Conservation (phyloP, 1,284 basidiomycete species). For the Naganishia sp. region DNA sequence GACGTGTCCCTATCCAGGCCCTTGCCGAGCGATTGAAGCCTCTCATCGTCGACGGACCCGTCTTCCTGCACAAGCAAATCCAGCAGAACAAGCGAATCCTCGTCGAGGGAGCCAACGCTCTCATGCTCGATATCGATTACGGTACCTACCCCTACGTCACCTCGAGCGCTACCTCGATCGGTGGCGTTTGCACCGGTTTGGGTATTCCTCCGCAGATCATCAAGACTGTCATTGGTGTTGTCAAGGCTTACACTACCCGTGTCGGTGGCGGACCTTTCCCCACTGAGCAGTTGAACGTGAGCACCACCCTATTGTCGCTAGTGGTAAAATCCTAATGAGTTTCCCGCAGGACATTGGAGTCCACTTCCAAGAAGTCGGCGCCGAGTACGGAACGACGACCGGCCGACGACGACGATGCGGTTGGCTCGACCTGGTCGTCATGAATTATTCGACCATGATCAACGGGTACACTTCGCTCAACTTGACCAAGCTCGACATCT, state of each 20-base stretch:
- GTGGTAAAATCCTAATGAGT: no score
- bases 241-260: constrained; percentile 97
- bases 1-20: constrained; percentile 56
- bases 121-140: constrained; percentile 98
- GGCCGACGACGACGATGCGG: constrained; percentile 90
- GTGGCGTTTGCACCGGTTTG: constrained; percentile 91
- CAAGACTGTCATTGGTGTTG: constrained; percentile 82
- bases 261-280: constrained; percentile 98
- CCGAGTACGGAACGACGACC: constrained; percentile 89
- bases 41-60: constrained; percentile 83
- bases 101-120: constrained; percentile 95
- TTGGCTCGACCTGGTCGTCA: constrained; percentile 95
- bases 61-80: constrained; percentile 81
- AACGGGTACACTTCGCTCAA: constrained; percentile 95
- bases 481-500: constrained; percentile 92
- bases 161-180: constrained; percentile 86
- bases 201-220: constrained; percentile 88
- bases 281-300: constrained; percentile 85
- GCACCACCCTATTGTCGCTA: no score
- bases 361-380: constrained; percentile 90
- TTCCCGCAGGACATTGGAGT: constrained; percentile 72
- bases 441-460: constrained; percentile 89
- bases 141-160: constrained; percentile 98
- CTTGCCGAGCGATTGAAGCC: constrained; percentile 85
- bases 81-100: constrained; percentile 74